Percentiles rank a stretch among this genome's conserved stretches.
phyloP scores from a whole-genome alignment of 805 yeast species.

The Tetrapisispora fleetii region DNA sequence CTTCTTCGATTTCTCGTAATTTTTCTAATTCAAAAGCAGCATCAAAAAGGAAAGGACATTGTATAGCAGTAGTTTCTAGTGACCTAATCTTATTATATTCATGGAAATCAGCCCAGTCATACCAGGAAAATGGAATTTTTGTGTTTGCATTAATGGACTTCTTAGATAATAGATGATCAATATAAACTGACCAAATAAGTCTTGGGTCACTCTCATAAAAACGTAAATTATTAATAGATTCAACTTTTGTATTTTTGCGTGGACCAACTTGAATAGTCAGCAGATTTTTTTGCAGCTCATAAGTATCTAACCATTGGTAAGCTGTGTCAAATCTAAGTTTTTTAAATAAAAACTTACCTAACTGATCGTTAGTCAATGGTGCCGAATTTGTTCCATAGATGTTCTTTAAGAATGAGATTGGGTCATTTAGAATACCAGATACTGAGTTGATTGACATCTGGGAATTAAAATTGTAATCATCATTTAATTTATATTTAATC shows the following conservation, averaged over 20 bases:
- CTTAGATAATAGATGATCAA: conserved; percentile 30
- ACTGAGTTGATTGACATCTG: not conserved
- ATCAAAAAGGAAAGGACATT: conserved; percentile 19
- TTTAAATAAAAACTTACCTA: conserved; percentile 8
- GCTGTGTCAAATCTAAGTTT: conserved; percentile 15
- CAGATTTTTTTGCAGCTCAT: conserved; percentile 14
- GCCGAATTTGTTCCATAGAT: not conserved
- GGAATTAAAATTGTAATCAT: not conserved
- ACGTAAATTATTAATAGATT: conserved; percentile 16
- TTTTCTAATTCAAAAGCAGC: conserved; percentile 16
- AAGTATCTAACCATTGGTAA: conserved; percentile 13
- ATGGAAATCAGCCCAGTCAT: conserved; percentile 45
- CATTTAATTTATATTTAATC: not conserved
- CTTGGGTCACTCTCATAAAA: conserved; percentile 49
- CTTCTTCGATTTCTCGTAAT: conserved; percentile 13
- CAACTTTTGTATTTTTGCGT: conserved; percentile 8
- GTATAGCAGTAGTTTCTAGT: conserved; percentile 10
- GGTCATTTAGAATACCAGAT: conserved; percentile 1
- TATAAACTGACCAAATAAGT: conserved; percentile 41
- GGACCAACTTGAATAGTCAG: conserved; percentile 15
- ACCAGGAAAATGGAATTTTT: conserved; percentile 43
- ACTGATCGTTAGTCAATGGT: conserved; percentile 1
- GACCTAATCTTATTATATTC: conserved; percentile 33
- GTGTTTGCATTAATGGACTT: not conserved
- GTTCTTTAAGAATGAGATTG: conserved; percentile 1